Conservation (phyloP, 345 rosid species). For the Salix arbutifolia region DNA sequence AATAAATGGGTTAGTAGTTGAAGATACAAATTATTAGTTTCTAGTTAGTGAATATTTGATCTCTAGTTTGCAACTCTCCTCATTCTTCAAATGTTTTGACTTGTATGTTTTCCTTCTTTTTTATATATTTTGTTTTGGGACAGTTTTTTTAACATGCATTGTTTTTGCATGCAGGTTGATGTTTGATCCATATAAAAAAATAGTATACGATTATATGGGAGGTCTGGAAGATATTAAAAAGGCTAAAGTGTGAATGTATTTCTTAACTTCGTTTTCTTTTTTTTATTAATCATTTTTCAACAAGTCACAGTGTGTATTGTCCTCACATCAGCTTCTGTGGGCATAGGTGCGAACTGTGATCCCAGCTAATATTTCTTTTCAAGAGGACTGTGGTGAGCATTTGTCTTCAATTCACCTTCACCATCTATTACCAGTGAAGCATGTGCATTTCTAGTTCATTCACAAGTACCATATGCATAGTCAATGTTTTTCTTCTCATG, state of each 20-base stretch:
- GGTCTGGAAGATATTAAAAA: conserved; percentile 85
- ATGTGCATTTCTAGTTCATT: neutral
- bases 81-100: neutral
- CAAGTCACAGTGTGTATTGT: neutral
- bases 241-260: conserved; percentile 86
- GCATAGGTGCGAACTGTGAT: conserved; percentile 56
- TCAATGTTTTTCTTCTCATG: neutral
- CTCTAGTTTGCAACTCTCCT: neutral
- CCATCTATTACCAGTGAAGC: neutral
- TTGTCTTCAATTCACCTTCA: neutral
- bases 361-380: conserved; percentile 60
- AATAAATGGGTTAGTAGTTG: conserved; percentile 64
- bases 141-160: neutral
- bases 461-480: neutral
- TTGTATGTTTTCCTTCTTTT: neutral
- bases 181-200: conserved; percentile 84
- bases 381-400: conserved; percentile 38
- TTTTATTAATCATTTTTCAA: neutral
- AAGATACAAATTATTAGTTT: conserved; percentile 5
- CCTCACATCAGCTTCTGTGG: conserved; percentile 16
- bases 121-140: neutral
- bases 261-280: conserved; percentile 26
- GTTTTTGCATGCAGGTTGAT: conserved; percentile 57
- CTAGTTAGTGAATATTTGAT: neutral
- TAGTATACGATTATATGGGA: conserved; percentile 80